Evolutionary conservation across 2,329 filamentous ascomycete genomes (phyloP), one percentile per base, ranked within the genome.

Genomic region (Fusarium euwallaceae): DNA sequence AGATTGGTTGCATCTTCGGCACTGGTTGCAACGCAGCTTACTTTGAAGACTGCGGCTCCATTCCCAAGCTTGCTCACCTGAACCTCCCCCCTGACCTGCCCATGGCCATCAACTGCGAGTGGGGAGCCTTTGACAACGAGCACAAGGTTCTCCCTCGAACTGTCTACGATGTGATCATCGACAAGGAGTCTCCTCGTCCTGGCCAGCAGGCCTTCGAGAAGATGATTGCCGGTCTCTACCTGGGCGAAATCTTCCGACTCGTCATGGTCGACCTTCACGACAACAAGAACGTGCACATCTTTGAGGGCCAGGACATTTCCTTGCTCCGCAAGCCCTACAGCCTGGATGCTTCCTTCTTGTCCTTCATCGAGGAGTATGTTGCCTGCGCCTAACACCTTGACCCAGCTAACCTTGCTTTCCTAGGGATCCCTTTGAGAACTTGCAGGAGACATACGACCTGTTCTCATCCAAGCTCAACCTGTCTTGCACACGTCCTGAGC

Each of bases 1-100:
- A 92, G 85, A 97, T 98, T 79, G 97, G 97, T 66, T 98, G 96
- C 84, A 99, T 99, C 81, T 99, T 99, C 80, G 97, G 97, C 78
- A 99, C 97, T 14, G 97, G 97, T 69, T 98, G 97, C 86, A 99
- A 99, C 80, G 97, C 96, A 45, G 97, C 97, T 43, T 99, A 99
- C 87, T 97, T 99, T 93, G 97, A 99, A 85, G 86, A 97, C 80
- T 94, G 91, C 74, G 95, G 95, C 75, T 94, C 93, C 14, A 95
- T 99, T 75, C 96, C 95, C 75, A 99, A 99, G 88, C 91, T 99
- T 64, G 94, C 93, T 12, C 92, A 98, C 85, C 90, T 97, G 88
- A 97, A 97, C 80, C 90, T 98, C 41, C 93, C 95, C 60, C 87
- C 94, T 0, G 92, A 97, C 71, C 91, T 91, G 70, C 95, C 93